Percentiles rank a stretch among this genome's conserved stretches.
phyloP scores from a whole-genome alignment of 1,284 basidiomycete species.

The Papiliotrema laurentii region DNA sequence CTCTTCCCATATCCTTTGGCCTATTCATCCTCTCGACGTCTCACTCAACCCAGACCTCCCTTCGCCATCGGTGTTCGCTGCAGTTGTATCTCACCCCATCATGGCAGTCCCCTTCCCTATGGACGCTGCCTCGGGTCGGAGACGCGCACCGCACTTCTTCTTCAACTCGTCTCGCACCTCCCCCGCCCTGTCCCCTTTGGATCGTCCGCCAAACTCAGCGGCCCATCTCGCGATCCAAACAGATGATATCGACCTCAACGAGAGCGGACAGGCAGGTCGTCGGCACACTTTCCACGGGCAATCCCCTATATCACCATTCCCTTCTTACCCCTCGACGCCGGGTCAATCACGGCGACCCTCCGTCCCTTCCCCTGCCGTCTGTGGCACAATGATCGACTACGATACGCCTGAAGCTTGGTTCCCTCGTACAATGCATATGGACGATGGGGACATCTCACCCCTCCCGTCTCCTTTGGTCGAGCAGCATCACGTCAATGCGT shows the following conservation, averaged over 20 bases:
- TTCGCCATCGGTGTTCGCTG: too few relatives aligned
- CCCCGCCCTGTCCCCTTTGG: neutral
- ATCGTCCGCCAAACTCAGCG: neutral
- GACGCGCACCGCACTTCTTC: neutral
- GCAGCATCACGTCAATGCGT: conserved; percentile 26
- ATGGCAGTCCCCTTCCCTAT: too few relatives aligned
- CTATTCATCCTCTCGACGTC: too few relatives aligned
- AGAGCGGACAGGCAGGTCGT: too few relatives aligned
- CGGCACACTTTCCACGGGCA: neutral
- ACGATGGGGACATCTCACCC: too few relatives aligned
- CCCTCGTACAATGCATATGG: neutral
- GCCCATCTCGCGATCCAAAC: too few relatives aligned
- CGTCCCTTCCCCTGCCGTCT: neutral
- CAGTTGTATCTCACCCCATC: too few relatives aligned
- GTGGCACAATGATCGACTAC: neutral
- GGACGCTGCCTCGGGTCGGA: neutral
- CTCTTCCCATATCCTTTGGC: too few relatives aligned
- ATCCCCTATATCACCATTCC: neutral
- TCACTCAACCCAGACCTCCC: too few relatives aligned
- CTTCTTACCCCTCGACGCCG: neutral
- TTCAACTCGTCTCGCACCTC: neutral
- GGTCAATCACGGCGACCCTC: neutral
- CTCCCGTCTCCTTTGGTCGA: neutral
- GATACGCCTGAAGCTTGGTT: neutral
- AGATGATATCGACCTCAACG: too few relatives aligned